Evolutionary conservation across 2,329 filamentous ascomycete species (phyloP).

Genomic region (Drechslerella stenobrocha): DNA sequence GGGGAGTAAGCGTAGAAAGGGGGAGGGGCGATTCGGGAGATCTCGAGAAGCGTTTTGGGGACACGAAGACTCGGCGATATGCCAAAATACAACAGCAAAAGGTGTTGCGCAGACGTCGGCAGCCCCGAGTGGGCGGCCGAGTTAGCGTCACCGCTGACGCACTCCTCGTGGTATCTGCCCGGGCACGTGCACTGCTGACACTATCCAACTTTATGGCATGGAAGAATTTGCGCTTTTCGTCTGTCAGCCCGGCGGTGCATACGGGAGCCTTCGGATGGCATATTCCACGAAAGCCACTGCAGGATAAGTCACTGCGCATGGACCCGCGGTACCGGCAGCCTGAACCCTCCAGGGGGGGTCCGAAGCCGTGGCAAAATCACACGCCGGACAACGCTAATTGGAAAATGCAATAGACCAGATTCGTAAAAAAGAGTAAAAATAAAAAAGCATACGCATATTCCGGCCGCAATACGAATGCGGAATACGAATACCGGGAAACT

Average conservation of each 20-base stretch:
- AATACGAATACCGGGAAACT: no score
- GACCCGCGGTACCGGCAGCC: neutral
- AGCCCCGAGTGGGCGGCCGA: neutral
- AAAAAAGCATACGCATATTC: neutral
- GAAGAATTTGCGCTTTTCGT: no score
- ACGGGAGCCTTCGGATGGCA: constrained; percentile 3
- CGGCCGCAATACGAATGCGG: neutral
- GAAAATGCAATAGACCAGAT: constrained; percentile 2
- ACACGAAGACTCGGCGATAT: no score
- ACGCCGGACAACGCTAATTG: constrained; percentile 17
- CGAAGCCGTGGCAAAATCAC: constrained; percentile 14
- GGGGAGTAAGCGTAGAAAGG: no score
- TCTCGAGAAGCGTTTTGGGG: no score
- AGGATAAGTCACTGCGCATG: no score
- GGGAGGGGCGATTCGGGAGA: no score
- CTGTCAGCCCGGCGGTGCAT: neutral
- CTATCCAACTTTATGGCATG: no score
- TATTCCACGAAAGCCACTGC: neutral
- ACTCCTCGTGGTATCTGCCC: neutral
- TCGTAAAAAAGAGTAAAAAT: neutral
- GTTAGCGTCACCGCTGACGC: neutral
- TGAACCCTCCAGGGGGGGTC: neutral
- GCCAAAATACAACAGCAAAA: neutral
- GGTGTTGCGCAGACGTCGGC: constrained; percentile 6
- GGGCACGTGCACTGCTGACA: neutral